A percentile compares a stretch with the other conserved stretches of the same genome.
These are phyloP conservation scores for Rhododendron vialii DNA, from an alignment of 148 eudicot genomes.

Conservation along the genomic window DNA sequence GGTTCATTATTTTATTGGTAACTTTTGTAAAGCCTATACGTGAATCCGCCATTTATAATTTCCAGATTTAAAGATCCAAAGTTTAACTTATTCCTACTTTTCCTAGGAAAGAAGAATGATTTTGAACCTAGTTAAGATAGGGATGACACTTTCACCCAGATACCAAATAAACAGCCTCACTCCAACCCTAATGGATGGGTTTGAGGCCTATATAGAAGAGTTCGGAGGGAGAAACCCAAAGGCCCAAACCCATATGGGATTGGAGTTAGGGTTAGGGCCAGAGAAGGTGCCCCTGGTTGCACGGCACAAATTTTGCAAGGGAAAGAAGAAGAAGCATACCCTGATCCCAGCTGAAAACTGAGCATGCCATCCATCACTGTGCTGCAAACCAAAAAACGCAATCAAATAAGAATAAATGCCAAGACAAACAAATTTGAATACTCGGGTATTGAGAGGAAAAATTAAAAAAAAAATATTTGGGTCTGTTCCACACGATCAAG, in stretches of 20 bases:
- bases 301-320: neutral
- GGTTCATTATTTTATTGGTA: neutral
- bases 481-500: neutral
- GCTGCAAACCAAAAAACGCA: constrained; percentile 34
- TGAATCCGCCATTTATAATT: neutral
- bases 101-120: neutral
- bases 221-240: neutral
- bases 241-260: neutral
- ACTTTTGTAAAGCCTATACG: neutral
- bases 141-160: neutral
- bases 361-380: constrained; percentile 59
- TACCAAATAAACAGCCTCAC: neutral
- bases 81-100: neutral
- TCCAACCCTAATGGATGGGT: neutral
- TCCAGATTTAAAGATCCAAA: neutral
- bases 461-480: too few species aligned
- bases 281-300: neutral
- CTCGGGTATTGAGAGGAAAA: neutral
- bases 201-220: neutral
- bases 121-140: neutral
- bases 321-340: constrained; percentile 36
- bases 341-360: constrained; percentile 83
- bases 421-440: constrained; percentile 6
- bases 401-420: constrained; percentile 12
- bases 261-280: neutral